These are phyloP conservation scores for Porphyrellus cyaneotinctus DNA, from an alignment of 768 basidiomycete genomes.

Conservation along the genomic window DNA sequence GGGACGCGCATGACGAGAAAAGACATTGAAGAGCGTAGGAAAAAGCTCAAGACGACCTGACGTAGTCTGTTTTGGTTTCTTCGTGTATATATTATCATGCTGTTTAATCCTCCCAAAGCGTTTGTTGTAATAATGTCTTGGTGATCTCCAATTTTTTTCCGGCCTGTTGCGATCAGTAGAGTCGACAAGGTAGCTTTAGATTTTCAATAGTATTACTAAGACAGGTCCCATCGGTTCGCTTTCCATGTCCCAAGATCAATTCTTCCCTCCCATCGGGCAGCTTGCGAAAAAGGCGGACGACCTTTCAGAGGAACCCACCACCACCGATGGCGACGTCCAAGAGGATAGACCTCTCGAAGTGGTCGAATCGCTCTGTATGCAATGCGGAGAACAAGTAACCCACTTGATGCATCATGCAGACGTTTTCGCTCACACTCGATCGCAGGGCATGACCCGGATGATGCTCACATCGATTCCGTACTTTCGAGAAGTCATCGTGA, in stretches of 20 bases:
- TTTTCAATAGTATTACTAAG: too few species aligned
- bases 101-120: constrained; percentile 4
- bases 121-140: constrained; percentile 23
- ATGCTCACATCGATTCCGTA: constrained; percentile 92
- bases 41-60: constrained; percentile 30
- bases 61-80: background rate
- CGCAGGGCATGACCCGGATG: constrained; percentile 82
- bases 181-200: too few species aligned
- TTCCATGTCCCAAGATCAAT: constrained; percentile 27
- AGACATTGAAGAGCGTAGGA: constrained; percentile 54
- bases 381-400: constrained; percentile 83
- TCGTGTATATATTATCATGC: background rate
- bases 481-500: constrained; percentile 91
- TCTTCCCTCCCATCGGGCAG: constrained; percentile 59
- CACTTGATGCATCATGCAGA: background rate
- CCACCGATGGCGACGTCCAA: constrained; percentile 35
- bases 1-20: constrained; percentile 79
- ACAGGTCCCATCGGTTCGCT: background rate
- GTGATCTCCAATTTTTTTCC: too few species aligned
- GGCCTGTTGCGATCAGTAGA: too few species aligned
- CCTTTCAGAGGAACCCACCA: constrained; percentile 25
- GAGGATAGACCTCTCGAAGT: constrained; percentile 61
- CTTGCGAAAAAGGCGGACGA: constrained; percentile 48
- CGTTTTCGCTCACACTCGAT: constrained; percentile 7
- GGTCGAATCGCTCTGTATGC: constrained; percentile 92